Evolutionary conservation across 371 early-diverging fungal species (phyloP).

Genomic region (Basidiobolus meristosporus): DNA sequence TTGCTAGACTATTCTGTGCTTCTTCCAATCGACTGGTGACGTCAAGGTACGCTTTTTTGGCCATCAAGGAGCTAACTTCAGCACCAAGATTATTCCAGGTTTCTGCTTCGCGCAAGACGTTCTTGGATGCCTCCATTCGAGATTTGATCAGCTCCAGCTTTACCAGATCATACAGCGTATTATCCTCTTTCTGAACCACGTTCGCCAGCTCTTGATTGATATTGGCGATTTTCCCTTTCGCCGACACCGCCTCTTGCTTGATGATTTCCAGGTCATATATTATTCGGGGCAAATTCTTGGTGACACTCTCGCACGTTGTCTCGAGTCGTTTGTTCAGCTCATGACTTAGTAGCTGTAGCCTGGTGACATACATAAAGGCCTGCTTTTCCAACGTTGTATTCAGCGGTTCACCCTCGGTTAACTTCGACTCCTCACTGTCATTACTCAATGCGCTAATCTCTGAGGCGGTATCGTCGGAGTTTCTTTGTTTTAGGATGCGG

Average conservation of each 20-base stretch:
- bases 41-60: constrained; percentile 27
- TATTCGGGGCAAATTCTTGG: constrained; percentile 34
- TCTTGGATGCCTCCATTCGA: constrained; percentile 39
- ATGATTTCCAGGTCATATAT: constrained; percentile 40
- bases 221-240: constrained; percentile 20
- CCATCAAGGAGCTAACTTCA: constrained; percentile 40
- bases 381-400: constrained; percentile 11
- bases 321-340: constrained; percentile 25
- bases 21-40: constrained; percentile 36
- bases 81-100: constrained; percentile 53
- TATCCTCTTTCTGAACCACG: constrained; percentile 16
- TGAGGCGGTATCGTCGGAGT: constrained; percentile 3
- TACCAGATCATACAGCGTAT: constrained; percentile 35
- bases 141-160: constrained; percentile 43
- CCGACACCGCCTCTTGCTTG: constrained; percentile 23
- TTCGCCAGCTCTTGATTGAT: constrained; percentile 20
- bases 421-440: constrained; percentile 5
- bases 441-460: constrained; percentile 1
- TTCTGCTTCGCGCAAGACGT: constrained; percentile 42
- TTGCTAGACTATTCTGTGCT: constrained; percentile 37
- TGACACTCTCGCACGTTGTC: constrained; percentile 18
- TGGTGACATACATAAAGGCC: constrained; percentile 21
- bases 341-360: constrained; percentile 29
- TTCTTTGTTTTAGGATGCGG: constrained; percentile 1
- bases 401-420: constrained; percentile 7